phyloP scores from a whole-genome alignment of 805 yeast species.

The Brettanomyces nanus region DNA sequence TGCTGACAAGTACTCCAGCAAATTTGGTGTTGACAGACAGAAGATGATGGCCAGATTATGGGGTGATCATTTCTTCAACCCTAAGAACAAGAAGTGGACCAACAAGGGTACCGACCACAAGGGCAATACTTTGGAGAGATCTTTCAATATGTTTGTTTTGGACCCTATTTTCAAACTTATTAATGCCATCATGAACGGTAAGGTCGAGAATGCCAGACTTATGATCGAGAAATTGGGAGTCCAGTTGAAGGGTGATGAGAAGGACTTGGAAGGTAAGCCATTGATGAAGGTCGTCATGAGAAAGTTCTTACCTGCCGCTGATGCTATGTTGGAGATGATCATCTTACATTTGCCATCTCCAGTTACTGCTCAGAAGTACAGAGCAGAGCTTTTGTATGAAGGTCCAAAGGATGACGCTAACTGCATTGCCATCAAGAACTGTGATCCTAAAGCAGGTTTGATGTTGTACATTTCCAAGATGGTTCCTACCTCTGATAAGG shows the following conservation, averaged over 20 bases:
- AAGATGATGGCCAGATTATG: slow-evolving; percentile 99
- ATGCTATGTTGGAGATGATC: slow-evolving; percentile 98
- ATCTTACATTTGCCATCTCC: slow-evolving; percentile 98
- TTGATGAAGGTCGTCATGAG: slow-evolving; percentile 97
- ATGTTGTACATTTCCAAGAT: slow-evolving; percentile 99
- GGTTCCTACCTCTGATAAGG: slow-evolving; percentile 99
- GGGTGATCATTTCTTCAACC: slow-evolving; percentile 99
- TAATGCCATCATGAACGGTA: slow-evolving; percentile 97
- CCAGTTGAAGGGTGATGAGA: slow-evolving; percentile 89
- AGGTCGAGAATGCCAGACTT: slow-evolving; percentile 91
- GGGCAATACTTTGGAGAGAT: slow-evolving; percentile 95
- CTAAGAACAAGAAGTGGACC: slow-evolving; percentile 99
- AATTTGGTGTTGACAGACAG: slow-evolving; percentile 95
- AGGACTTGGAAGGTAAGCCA: slow-evolving; percentile 98
- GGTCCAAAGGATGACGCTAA: slow-evolving; percentile 94
- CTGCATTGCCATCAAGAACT: slow-evolving; percentile 89
- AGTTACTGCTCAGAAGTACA: slow-evolving; percentile 97
- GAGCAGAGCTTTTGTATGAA: slow-evolving; percentile 98
- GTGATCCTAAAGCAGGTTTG: slow-evolving; percentile 97
- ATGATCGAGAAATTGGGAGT: slow-evolving; percentile 93
- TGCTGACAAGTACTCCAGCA: slow-evolving; percentile 96
- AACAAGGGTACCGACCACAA: slow-evolving; percentile 92
- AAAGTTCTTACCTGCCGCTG: slow-evolving; percentile 99
- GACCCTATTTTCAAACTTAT: slow-evolving; percentile 99
- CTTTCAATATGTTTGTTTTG: slow-evolving; percentile 97